These are phyloP conservation scores for Globisporangium iwayamae DNA, from an alignment of 352 stramenopile species.

Conservation along the genomic window DNA sequence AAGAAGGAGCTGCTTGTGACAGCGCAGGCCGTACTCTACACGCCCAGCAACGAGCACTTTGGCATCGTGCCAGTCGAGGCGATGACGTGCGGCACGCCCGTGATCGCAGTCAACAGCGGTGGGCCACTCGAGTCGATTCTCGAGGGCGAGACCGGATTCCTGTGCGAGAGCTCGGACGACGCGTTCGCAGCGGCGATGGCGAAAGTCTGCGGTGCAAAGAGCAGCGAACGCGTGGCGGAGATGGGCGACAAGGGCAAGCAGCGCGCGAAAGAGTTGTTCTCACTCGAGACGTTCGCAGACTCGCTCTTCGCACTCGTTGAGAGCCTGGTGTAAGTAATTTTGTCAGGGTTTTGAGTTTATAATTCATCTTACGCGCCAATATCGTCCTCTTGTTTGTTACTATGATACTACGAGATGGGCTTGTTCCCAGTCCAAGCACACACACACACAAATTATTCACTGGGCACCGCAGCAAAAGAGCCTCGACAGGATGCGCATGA, in stretches of 20 bases:
- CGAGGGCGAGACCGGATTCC: constrained; percentile 83
- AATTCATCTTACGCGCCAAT: not conserved
- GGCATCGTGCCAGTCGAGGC: constrained; percentile 98
- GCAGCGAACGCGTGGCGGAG: constrained; percentile 25
- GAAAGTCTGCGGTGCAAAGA: constrained; percentile 38
- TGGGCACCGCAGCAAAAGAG: constrained; percentile 16
- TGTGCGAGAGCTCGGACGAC: constrained; percentile 57
- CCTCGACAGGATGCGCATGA: constrained; percentile 2
- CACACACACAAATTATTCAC: not conserved
- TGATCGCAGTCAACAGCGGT: constrained; percentile 94
- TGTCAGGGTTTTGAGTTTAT: not conserved
- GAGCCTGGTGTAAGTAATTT: constrained; percentile 25
- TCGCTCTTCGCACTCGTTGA: constrained; percentile 50
- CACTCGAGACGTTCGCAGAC: constrained; percentile 69
- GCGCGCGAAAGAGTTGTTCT: constrained; percentile 60
- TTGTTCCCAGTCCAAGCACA: not conserved
- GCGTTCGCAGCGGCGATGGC: constrained; percentile 66
- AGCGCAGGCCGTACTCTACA: constrained; percentile 93
- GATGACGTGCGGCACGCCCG: constrained; percentile 94
- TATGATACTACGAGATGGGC: not conserved
- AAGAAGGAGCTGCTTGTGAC: constrained; percentile 84
- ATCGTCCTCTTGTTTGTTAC: not conserved
- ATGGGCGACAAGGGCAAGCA: constrained; percentile 52
- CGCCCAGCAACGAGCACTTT: constrained; percentile 97
- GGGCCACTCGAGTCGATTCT: constrained; percentile 96